Base-by-base conservation (phyloP, 169 alveolate species). In the Hepatocystis sp. region DNA sequence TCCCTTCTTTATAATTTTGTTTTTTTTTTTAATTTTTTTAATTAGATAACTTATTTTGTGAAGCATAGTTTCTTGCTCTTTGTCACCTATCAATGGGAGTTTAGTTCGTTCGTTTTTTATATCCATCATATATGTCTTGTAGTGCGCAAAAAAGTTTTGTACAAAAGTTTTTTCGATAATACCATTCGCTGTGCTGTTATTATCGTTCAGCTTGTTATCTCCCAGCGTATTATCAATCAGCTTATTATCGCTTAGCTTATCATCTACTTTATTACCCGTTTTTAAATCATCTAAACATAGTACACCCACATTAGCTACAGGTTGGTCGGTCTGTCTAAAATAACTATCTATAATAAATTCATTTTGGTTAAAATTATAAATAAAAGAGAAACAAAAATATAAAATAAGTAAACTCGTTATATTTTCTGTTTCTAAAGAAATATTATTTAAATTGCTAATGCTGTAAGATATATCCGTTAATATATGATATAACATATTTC, bases 341-440 rank as follows among this genome's bases (percentile, higher is more conserved):
- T 71, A 52, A 21, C 53, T 71, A 36, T 71, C 86, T 49, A 71
- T 71, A 49, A 71, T 42, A 64, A 71, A 71, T 40, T 71, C 86
- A 71, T 71, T 71, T 32, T 39, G n/a, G 5, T 30, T 28, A 28
- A 40, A 71, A 23, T 71, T 71, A 58, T 71, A 71, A 27, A 71
- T 11, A 44, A 71, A 71, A 23, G 76, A 71, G 46, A 71, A 71
- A 53, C 76, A 56, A 60, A 71, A 46, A 52, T 71, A 71, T 25
- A 71, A 34, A 58, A 56, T 36, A 8, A 71, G 11, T 23, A 56
- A 65, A 44, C 78, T 44, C 15, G 58, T 23, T n/a, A 71, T 64
- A 39, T 71, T 71, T 56, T 71, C 86, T 19, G 52, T 40, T 56
- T 71, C 17, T 17, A 23, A 49, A 15, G 46, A 58, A 0, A 44